Conservation (phyloP, 148 eudicot species). For the Bassia scoparia region DNA sequence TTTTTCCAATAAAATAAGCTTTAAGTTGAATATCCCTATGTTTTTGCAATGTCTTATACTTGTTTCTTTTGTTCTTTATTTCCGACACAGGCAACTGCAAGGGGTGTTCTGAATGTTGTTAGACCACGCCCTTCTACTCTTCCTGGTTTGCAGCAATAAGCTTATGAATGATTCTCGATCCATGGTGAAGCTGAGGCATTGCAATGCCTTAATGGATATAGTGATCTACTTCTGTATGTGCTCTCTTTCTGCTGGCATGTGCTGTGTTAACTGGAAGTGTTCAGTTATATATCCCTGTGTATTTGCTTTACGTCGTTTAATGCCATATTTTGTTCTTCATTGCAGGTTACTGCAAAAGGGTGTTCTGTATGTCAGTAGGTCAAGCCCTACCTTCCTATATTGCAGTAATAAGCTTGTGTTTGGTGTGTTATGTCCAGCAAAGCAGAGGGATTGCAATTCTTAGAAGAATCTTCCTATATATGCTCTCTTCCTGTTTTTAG, state of each 20-base stretch:
- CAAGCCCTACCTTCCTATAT: neutral
- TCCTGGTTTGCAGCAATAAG: conserved; percentile 40
- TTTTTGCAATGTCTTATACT: neutral
- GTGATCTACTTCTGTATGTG: neutral
- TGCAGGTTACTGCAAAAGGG: neutral
- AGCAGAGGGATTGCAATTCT: neutral
- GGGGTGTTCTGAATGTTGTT: conserved; percentile 77
- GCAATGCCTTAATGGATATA: conserved; percentile 1
- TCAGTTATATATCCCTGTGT: neutral
- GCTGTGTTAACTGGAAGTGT: no score
- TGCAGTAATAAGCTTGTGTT: neutral
- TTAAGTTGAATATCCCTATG: neutral
- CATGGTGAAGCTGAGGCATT: conserved; percentile 10
- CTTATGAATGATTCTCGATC: conserved; percentile 12
- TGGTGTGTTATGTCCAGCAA: neutral
- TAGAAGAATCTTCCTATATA: neutral
- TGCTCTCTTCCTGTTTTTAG: neutral
- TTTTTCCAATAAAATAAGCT: no score
- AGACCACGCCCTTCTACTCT: conserved; percentile 74
- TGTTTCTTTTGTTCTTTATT: neutral
- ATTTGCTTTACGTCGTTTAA: neutral
- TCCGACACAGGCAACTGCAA: conserved; percentile 65
- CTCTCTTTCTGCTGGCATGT: no score
- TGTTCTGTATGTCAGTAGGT: neutral
- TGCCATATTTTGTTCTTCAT: neutral